Evolutionary conservation across 371 early-diverging fungal genomes (phyloP).

Genomic region (Sporodiniella umbellata): DNA sequence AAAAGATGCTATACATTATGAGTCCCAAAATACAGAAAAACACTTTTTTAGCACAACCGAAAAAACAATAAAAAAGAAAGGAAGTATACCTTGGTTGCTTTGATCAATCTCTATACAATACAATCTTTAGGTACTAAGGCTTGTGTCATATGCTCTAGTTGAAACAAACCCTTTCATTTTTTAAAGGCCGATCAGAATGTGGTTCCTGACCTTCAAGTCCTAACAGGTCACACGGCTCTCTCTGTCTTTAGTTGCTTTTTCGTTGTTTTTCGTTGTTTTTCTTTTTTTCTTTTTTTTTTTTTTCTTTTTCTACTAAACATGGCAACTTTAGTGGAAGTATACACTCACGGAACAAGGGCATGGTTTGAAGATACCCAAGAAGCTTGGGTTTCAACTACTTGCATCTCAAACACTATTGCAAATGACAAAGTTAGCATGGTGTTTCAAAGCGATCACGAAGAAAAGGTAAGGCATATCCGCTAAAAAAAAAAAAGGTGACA

Average conservation of each 20-base stretch:
- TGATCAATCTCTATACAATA: too few species aligned
- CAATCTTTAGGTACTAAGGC: too few species aligned
- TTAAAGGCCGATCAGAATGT: neutral
- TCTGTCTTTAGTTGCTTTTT: neutral
- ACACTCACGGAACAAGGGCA: slow-evolving; percentile 72
- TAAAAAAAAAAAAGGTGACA: neutral
- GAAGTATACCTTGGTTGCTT: too few species aligned
- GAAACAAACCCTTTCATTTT: too few species aligned
- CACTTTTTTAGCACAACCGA: too few species aligned
- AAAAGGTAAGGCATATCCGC: too few species aligned
- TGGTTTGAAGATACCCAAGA: slow-evolving; percentile 87
- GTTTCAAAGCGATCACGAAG: slow-evolving; percentile 59
- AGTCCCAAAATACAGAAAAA: neutral
- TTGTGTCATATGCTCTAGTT: too few species aligned
- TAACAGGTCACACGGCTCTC: neutral
- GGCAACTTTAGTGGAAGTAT: slow-evolving; percentile 46
- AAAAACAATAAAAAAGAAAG: too few species aligned
- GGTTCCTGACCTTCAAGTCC: neutral
- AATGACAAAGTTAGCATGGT: slow-evolving; percentile 55
- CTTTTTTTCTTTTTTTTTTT: neutral
- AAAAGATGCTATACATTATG: neutral
- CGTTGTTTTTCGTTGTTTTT: neutral
- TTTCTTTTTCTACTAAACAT: neutral
- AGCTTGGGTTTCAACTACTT: slow-evolving; percentile 82
- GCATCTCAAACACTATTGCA: slow-evolving; percentile 51